Percentiles rank a stretch among this genome's conserved stretches.
Evolutionary conservation across 1,284 basidiomycete genomes (phyloP).

Genomic region (Omphalotus olearius): DNA sequence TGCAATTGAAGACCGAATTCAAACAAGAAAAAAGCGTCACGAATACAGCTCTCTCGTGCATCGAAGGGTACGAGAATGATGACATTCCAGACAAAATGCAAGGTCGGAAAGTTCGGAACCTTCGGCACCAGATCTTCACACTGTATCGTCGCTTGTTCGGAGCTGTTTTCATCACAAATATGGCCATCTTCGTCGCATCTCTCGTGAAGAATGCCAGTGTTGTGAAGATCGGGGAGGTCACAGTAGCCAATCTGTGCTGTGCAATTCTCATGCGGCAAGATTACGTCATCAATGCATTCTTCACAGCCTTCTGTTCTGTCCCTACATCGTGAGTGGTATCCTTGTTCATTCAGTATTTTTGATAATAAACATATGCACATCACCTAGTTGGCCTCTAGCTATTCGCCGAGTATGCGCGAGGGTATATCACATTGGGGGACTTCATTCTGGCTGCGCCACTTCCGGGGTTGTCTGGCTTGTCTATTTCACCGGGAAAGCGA

Average conservation of each 20-base stretch:
- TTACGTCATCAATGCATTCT: constrained; percentile 55
- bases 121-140: constrained; percentile 50
- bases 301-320: constrained; percentile 45
- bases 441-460: constrained; percentile 54
- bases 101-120: constrained; percentile 41
- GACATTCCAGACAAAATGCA: constrained; percentile 47
- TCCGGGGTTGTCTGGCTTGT: constrained; percentile 52
- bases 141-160: constrained; percentile 57
- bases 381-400: constrained; percentile 46
- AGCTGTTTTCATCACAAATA: constrained; percentile 50
- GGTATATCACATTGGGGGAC: constrained; percentile 55
- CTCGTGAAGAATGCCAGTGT: constrained; percentile 39
- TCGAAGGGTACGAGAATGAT: constrained; percentile 51
- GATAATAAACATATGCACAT: constrained; percentile 9
- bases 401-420: constrained; percentile 49
- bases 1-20: neutral
- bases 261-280: constrained; percentile 61
- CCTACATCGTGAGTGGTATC: constrained; percentile 37
- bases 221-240: constrained; percentile 42
- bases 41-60: too few relatives aligned
- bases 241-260: constrained; percentile 48
- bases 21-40: neutral
- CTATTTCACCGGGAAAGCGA: constrained; percentile 49
- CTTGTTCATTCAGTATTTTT: neutral
- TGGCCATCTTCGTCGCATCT: constrained; percentile 46